These are phyloP conservation scores for Pleomassaria siparia DNA, from an alignment of 2,329 filamentous ascomycete species.

Conservation along the genomic window DNA sequence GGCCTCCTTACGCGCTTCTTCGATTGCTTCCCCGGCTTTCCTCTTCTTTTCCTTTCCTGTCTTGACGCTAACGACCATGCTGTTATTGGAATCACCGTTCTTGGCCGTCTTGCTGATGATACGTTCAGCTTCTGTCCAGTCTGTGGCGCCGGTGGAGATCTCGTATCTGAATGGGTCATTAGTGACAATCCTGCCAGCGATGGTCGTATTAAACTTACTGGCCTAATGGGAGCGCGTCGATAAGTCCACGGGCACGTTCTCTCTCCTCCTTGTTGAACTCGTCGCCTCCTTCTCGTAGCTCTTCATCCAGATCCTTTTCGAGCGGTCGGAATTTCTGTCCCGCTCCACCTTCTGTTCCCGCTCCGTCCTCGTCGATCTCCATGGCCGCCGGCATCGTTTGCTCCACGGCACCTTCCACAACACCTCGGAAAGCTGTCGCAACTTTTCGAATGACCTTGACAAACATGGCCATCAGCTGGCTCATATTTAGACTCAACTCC, in stretches of 20 bases:
- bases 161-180: constrained; percentile 39
- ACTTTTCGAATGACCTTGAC: constrained; percentile 94
- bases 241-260: constrained; percentile 82
- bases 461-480: constrained; percentile 92
- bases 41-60: constrained; percentile 69
- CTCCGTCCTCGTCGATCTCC: constrained; percentile 51
- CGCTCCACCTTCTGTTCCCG: constrained; percentile 63
- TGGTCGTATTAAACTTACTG: constrained; percentile 58
- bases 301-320: constrained; percentile 72
- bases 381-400: constrained; percentile 50
- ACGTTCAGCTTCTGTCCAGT: constrained; percentile 70
- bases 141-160: constrained; percentile 50
- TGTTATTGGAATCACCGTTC: constrained; percentile 51
- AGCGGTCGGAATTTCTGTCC: constrained; percentile 67
- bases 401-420: constrained; percentile 70
- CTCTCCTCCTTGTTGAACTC: constrained; percentile 71
- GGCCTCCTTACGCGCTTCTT: constrained; percentile 48
- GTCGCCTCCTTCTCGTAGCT: constrained; percentile 80
- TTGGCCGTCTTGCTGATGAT: constrained; percentile 61
- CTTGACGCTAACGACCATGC: constrained; percentile 77
- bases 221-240: constrained; percentile 86
- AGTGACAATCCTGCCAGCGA: constrained; percentile 4
- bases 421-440: constrained; percentile 70
- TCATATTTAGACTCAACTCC: constrained; percentile 72
- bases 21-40: constrained; percentile 64